Percentiles rank a stretch among this genome's conserved stretches.
phyloP scores from a whole-genome alignment of 345 rosid species.

The Citrus mangshanensis region DNA sequence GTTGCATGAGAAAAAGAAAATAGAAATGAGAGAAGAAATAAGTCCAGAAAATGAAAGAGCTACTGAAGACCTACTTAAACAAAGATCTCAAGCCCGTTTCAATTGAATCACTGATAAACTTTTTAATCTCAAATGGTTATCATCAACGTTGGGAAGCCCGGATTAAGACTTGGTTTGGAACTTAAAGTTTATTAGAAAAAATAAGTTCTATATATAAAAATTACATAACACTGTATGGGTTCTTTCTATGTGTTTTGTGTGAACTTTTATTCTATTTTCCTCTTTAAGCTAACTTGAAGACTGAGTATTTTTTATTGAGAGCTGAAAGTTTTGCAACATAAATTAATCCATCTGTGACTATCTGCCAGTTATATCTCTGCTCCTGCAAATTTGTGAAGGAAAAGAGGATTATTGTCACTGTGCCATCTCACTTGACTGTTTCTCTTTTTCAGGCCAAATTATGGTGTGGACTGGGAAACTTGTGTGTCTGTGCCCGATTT shows the following conservation, averaged over 20 bases:
- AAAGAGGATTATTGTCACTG: neutral
- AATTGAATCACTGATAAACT: neutral
- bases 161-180: neutral
- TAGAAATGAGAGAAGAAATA: neutral
- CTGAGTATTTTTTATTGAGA: neutral
- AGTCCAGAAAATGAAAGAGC: neutral
- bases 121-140: neutral
- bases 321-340: neutral
- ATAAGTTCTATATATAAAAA: neutral
- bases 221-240: neutral
- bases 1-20: neutral
- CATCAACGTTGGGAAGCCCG: neutral
- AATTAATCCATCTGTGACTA: neutral
- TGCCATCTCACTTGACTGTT: neutral
- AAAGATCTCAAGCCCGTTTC: neutral
- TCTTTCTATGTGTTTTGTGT: neutral
- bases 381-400: neutral
- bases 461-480: conserved; percentile 75
- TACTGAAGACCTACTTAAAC: neutral
- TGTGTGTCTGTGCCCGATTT: conserved; percentile 57
- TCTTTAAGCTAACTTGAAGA: neutral
- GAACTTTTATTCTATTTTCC: neutral
- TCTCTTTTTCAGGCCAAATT: conserved; percentile 47
- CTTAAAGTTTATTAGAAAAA: neutral
- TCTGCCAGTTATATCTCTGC: neutral